Percentiles rank a stretch among this genome's conserved stretches.
Conservation (phyloP, 1,139 yeast species). For the Groenewaldozyma sp. region DNA sequence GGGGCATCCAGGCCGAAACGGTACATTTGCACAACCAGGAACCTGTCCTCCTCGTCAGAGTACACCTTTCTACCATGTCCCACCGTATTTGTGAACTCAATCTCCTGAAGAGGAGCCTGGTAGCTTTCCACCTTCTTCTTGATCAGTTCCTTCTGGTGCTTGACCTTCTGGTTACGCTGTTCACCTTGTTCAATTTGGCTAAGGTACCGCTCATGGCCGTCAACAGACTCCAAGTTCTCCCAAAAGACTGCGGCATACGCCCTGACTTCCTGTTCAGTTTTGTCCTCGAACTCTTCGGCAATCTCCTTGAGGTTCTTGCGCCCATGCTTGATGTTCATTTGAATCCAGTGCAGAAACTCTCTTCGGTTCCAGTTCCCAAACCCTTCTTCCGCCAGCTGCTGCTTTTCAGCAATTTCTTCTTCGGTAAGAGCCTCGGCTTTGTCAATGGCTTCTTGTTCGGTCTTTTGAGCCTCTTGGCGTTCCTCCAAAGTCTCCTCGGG, state of each 20-base stretch:
- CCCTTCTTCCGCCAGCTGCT: constrained; percentile 51
- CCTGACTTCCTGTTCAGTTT: constrained; percentile 59
- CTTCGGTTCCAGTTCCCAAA: constrained; percentile 79
- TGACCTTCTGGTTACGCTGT: constrained; percentile 56
- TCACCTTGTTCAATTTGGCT: constrained; percentile 87
- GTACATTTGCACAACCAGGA: constrained; percentile 60
- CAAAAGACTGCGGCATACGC: constrained; percentile 66
- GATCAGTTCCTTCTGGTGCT: constrained; percentile 58
- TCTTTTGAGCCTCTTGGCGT: constrained; percentile 46
- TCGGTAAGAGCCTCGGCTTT: constrained; percentile 63
- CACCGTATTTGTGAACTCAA: constrained; percentile 74
- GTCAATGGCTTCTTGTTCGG: constrained; percentile 63
- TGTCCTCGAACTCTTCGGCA: constrained; percentile 53
- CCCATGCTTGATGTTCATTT: constrained; percentile 73
- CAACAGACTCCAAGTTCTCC: constrained; percentile 60
- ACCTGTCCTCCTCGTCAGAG: constrained; percentile 80
- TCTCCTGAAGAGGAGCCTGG: constrained; percentile 64
- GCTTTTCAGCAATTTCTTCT: constrained; percentile 61
- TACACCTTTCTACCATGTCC: constrained; percentile 81
- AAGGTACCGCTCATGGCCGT: constrained; percentile 78
- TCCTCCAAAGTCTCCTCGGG: constrained; percentile 37
- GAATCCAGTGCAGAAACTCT: constrained; percentile 80
- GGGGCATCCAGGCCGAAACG: constrained; percentile 69
- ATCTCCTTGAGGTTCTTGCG: constrained; percentile 53
- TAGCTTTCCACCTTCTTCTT: constrained; percentile 53